These are phyloP conservation scores for Exophiala xenobiotica DNA, from an alignment of 2,329 filamentous ascomycete species.

Conservation along the genomic window DNA sequence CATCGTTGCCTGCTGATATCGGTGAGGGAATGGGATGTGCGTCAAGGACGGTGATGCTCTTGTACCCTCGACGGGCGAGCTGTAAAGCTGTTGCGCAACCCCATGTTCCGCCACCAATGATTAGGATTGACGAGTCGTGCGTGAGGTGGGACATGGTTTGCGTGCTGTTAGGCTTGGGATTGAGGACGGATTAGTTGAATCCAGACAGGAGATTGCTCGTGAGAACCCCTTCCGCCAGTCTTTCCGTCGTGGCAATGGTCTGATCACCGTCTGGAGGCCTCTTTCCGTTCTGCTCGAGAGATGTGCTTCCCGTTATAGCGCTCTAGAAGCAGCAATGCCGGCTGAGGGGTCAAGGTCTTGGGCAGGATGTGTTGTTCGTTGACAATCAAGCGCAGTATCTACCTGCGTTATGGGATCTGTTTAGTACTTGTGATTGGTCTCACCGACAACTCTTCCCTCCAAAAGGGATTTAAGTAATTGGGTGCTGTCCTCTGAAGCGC, in stretches of 20 bases:
- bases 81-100: constrained; percentile 49
- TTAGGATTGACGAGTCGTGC: constrained; percentile 39
- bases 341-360: too few relatives aligned
- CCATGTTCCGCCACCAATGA: constrained; percentile 51
- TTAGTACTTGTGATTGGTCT: neutral
- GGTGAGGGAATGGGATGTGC: constrained; percentile 43
- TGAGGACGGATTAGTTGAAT: neutral
- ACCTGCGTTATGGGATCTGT: too few relatives aligned
- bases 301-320: too few relatives aligned
- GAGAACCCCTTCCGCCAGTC: too few relatives aligned
- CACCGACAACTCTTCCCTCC: constrained; percentile 8
- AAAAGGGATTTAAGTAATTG: too few relatives aligned
- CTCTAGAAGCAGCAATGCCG: too few relatives aligned
- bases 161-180: neutral
- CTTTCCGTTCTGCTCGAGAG: too few relatives aligned
- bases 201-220: neutral
- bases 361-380: too few relatives aligned
- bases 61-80: constrained; percentile 45
- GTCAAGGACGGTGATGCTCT: constrained; percentile 49
- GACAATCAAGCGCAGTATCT: too few relatives aligned
- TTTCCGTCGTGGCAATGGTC: too few relatives aligned
- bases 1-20: constrained; percentile 48
- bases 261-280: too few relatives aligned
- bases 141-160: constrained; percentile 1
- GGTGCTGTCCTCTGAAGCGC: neutral